Conservation (phyloP, 202 grass and related monocot genomes). For the Saccharum hybrid region DNA sequence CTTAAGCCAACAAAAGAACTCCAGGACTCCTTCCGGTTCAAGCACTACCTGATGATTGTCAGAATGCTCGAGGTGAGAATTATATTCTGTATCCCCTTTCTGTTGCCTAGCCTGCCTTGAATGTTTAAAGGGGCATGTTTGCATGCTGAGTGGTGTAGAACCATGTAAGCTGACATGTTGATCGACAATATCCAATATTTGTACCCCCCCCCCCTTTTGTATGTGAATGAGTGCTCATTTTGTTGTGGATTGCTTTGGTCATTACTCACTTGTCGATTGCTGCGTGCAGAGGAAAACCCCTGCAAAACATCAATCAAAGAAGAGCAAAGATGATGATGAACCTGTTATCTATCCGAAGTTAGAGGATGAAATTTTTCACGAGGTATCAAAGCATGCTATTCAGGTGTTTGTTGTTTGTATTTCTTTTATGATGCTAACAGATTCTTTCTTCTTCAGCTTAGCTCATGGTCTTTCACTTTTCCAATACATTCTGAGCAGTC, state of each 20-base stretch:
- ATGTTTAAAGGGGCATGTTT: neutral
- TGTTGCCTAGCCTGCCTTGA: neutral
- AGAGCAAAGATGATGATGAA: conserved; percentile 50
- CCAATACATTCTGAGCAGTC: conserved; percentile 55
- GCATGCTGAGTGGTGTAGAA: conserved; percentile 9
- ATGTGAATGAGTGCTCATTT: neutral
- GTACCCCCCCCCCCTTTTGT: no score
- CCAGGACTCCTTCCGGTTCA: conserved; percentile 79
- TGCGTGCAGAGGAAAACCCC: conserved; percentile 56
- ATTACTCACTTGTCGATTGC: neutral
- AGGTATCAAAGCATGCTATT: conserved; percentile 50
- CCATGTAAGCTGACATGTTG: neutral
- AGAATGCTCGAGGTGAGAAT: conserved; percentile 71
- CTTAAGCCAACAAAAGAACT: conserved; percentile 80
- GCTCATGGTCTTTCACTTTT: conserved; percentile 84
- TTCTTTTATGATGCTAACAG: conserved; percentile 29
- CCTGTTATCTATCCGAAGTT: conserved; percentile 71
- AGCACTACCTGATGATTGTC: conserved; percentile 73
- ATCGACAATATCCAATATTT: neutral
- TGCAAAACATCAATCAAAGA: conserved; percentile 52
- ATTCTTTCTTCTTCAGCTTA: conserved; percentile 59
- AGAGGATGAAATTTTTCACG: conserved; percentile 84
- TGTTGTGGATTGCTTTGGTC: neutral
- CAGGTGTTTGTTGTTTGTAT: neutral
- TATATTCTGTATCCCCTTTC: neutral